These are phyloP conservation scores for Calonectria crousiana DNA, from an alignment of 2,329 filamentous ascomycete genomes.

Conservation along the genomic window DNA sequence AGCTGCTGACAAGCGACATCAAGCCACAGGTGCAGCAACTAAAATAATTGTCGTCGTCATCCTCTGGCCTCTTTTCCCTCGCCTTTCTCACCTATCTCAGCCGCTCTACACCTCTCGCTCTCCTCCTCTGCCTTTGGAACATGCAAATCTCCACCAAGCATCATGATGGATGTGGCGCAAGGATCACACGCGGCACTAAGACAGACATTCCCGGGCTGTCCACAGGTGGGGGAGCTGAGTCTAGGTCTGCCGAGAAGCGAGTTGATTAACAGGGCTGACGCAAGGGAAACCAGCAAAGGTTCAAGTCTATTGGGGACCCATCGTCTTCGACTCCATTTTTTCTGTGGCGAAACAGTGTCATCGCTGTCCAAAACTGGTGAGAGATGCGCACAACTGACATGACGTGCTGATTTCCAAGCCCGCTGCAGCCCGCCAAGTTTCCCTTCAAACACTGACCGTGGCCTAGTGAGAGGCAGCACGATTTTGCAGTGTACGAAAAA, in stretches of 20 bases:
- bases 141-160: neutral
- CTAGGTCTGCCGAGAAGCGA: neutral
- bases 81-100: neutral
- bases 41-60: neutral
- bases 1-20: neutral
- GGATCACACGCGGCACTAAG: neutral
- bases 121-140: neutral
- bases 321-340: neutral
- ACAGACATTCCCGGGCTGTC: neutral
- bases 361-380: neutral
- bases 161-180: conserved; percentile 7
- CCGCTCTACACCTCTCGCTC: neutral
- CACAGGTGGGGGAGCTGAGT: conserved; percentile 8
- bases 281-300: neutral
- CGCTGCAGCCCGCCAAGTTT: neutral
- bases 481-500: neutral
- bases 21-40: neutral
- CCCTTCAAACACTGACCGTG: neutral
- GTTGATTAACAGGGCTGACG: conserved; percentile 22
- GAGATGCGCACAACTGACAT: neutral
- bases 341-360: neutral
- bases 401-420: neutral
- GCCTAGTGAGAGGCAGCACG: neutral
- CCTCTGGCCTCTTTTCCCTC: neutral
- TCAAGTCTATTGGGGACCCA: neutral